Evolutionary conservation across 768 basidiomycete genomes (phyloP), one percentile per base, ranked within the genome.

Genomic region (Fomitopsis serialis): DNA sequence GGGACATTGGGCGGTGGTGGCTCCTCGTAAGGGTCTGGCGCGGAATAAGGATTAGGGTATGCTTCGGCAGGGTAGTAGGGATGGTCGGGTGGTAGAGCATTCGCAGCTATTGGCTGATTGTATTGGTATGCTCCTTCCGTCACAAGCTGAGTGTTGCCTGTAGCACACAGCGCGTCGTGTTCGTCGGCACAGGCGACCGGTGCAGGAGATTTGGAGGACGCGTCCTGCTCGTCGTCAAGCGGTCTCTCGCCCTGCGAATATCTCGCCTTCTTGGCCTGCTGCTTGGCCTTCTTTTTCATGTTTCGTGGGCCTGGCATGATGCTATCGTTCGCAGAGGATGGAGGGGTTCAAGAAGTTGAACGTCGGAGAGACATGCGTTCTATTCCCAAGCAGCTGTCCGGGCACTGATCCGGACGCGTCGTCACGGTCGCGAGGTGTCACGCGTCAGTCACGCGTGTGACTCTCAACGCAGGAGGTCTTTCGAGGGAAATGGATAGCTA

Each of bases 251-350:
- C 42, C n/a, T 52, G 25, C 7, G 49, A n/a, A n/a, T 35, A 46
- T 50, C 66, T 72, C 48, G 70, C 70, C 57, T 72, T 72, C 57
- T 68, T 69, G 32, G 46, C 45, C 45, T 65, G 50, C 17, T 37
- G 24, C 55, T 74, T 76, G 53, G 70, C 74, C 63, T 72, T 78
- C 60, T 72, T 77, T 63, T 70, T 78, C 46, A 62, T 60, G 64
- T 84, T 86, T 53, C 76, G 74, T 49, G 84, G 84, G 22, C 83
- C 82, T 15, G 83, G 84, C 84, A 87, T 86, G 24, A 27, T 22
- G 29, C 36, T 44, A 12, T 29, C 42, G 29, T 22, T 23, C 29
- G 43, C 23, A n/a, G n/a, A 32, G 11, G 35, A 22, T 32, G 29
- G 34, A 51, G 32, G 22, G 43, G 21, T 6, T 49, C 29, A 32